Percentiles rank a stretch among this genome's conserved stretches.
These are phyloP conservation scores for Quercus phellos DNA, from an alignment of 331 rosid genomes.

Conservation along the genomic window DNA sequence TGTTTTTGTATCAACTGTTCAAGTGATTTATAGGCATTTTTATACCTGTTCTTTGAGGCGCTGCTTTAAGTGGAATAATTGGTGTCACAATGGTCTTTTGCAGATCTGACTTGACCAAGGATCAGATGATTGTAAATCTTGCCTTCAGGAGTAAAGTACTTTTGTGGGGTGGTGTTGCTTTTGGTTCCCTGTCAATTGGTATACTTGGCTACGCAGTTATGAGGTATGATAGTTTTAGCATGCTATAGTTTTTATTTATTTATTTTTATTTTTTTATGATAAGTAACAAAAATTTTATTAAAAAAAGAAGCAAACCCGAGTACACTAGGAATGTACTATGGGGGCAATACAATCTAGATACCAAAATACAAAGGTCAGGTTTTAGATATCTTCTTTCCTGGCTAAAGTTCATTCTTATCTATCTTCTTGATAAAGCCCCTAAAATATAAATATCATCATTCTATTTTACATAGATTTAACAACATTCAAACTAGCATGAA, in stretches of 20 bases:
- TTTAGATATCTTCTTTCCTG: background rate
- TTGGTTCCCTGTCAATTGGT: conserved; percentile 70
- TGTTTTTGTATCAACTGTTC: background rate
- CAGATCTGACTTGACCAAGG: conserved; percentile 78
- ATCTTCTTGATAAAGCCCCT: background rate
- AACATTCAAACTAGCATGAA: background rate
- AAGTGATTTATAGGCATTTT: background rate
- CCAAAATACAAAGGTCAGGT: too few species aligned
- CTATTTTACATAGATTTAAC: background rate
- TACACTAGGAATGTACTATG: too few species aligned
- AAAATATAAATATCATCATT: background rate
- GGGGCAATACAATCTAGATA: too few species aligned
- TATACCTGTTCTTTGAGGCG: background rate
- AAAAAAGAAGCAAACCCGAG: too few species aligned
- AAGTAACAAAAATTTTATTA: too few species aligned
- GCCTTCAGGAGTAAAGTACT: conserved; percentile 42
- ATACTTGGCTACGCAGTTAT: conserved; percentile 65
- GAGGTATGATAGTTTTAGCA: conserved; percentile 39
- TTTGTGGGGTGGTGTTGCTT: conserved; percentile 55
- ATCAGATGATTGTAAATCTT: conserved; percentile 70
- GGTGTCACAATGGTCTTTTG: conserved; percentile 22
- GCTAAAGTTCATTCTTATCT: background rate
- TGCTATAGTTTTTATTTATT: background rate
- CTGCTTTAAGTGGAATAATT: conserved; percentile 1
- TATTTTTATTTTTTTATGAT: too few species aligned